Percentiles rank a stretch among this genome's conserved stretches.
Conservation (phyloP, 1,284 basidiomycete species). For the Meira nashicola region DNA sequence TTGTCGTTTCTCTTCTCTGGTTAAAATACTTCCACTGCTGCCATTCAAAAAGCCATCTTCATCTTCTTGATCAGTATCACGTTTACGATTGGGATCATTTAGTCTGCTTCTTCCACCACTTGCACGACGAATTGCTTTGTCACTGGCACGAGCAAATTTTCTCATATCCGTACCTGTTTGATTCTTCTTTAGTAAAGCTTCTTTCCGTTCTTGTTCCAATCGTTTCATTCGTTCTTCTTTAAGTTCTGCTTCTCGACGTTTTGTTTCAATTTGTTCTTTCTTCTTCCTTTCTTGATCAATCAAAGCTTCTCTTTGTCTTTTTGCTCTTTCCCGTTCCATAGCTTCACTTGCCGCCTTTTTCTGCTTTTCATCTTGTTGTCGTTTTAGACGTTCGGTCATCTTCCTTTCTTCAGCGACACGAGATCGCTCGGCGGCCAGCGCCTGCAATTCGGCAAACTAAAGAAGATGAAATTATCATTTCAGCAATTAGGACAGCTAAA, state of each 20-base stretch:
- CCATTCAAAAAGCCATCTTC: background rate
- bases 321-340: background rate
- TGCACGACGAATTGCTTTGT: constrained; percentile 1
- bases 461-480: background rate
- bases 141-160: background rate
- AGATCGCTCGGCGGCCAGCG: constrained; percentile 6
- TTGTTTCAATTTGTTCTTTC: background rate
- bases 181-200: background rate
- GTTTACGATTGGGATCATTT: background rate
- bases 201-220: background rate
- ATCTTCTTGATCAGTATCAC: background rate
- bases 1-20: constrained; percentile 34
- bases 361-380: background rate
- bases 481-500: background rate
- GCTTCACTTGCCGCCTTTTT: background rate
- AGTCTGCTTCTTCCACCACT: background rate
- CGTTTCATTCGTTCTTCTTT: background rate
- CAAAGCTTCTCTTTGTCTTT: constrained; percentile 1
- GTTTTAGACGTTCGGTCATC: background rate
- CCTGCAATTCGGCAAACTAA: constrained; percentile 5
- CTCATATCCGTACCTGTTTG: constrained; percentile 5
- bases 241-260: background rate
- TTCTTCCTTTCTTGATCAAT: background rate
- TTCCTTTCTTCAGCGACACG: background rate
- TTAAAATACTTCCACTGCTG: constrained; percentile 15